Evolutionary conservation across 768 basidiomycete species (phyloP).

Genomic region (Russula emetica): DNA sequence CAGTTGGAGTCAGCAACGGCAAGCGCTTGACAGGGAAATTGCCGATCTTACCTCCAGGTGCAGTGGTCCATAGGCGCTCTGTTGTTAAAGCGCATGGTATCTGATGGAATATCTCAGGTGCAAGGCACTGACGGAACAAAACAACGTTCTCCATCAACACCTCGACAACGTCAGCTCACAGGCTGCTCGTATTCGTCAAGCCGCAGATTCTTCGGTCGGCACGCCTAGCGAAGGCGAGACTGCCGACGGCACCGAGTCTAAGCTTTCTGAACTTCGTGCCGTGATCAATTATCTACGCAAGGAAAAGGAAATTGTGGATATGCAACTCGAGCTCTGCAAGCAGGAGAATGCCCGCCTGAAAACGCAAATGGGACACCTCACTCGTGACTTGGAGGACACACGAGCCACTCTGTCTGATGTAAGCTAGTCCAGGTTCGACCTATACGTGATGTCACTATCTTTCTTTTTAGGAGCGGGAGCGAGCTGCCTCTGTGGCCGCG

Average conservation of each 20-base stretch:
- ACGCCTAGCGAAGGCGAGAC: slow-evolving; percentile 43
- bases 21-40: too few relatives aligned
- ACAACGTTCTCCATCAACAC: too few relatives aligned
- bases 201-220: slow-evolving; percentile 50
- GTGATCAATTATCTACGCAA: slow-evolving; percentile 80
- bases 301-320: slow-evolving; percentile 87
- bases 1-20: too few relatives aligned
- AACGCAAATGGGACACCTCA: slow-evolving; percentile 75
- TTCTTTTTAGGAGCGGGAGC: slow-evolving; percentile 68
- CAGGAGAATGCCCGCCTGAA: too few relatives aligned
- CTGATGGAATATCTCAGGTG: too few relatives aligned
- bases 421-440: slow-evolving; percentile 28
- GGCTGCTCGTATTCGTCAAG: slow-evolving; percentile 69
- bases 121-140: too few relatives aligned
- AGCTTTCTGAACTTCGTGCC: slow-evolving; percentile 67
- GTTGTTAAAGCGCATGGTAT: too few relatives aligned
- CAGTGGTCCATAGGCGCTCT: too few relatives aligned
- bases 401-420: slow-evolving; percentile 70
- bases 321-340: too few relatives aligned
- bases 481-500: slow-evolving; percentile 64
- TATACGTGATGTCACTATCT: neutral
- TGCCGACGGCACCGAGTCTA: slow-evolving; percentile 52
- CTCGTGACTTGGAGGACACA: slow-evolving; percentile 65
- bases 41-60: too few relatives aligned
- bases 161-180: too few relatives aligned